Base-by-base conservation (phyloP, 2,329 filamentous ascomycete genomes). In the Sporothrix curviconia region DNA sequence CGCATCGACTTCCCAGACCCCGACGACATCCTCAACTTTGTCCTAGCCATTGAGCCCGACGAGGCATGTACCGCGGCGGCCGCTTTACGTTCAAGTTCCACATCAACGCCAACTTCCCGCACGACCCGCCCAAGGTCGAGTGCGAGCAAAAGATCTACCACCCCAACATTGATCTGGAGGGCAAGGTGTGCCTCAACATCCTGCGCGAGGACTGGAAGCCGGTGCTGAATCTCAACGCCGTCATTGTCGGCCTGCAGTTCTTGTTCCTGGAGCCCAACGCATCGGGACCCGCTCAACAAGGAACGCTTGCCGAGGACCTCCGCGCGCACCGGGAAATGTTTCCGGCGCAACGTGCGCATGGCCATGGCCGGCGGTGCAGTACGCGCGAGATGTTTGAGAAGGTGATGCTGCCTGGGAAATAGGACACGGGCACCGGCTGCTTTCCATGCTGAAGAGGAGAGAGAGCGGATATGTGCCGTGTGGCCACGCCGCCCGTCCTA, bases 71-170 rank as follows among this genome's bases (percentile, higher is more conserved):
- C 81, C 90, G 92, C 69, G 84, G 84, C 65, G 92, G 92, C 58
- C 78, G 79, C 59, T 99, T 97, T 75, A 84, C 85, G 60, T 99
- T 99, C 73, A 87, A 83, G 63, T 97, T 99, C 74, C 82, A 83
- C 62, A 95, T 99, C 76, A 91, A 90, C 73, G 89, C 92, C 69
- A 94, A 89, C 76, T 99, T 96, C 74, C 94, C 94, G 0, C 94
- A 97, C 75, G 92, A 97, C 71, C 92, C 94, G 62, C 94, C 94
- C 19, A 97, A 97, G 75, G 94, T 99, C 66, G 94, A 89, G 69
- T 97, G 94, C 76, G 88, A 86, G 65, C 90, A 99, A 75, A 97
- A 96, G 79, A 97, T 99, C 67, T 99, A 99, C 76, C 94, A 99
- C 71, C 94, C 94, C 6, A 99, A 99, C 73, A 99, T 99, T 70